phyloP scores from a whole-genome alignment of 352 stramenopile genomes.

The Phytophthora ohioensis region DNA sequence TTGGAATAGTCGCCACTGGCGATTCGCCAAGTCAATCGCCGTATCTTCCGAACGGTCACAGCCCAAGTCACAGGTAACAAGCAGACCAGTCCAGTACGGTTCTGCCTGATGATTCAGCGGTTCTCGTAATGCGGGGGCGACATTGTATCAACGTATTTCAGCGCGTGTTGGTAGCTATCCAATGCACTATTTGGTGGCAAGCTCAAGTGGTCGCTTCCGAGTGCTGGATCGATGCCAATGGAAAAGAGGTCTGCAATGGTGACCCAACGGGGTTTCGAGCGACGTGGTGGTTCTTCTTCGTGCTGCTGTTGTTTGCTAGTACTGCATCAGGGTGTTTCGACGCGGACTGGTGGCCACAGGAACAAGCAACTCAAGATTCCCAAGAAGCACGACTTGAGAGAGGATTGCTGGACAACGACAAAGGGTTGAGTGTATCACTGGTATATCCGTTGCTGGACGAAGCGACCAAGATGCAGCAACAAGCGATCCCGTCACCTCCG shows the following conservation, averaged over 20 bases:
- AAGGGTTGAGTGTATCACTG: conserved; percentile 20
- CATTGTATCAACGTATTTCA: neutral
- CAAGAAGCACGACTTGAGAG: conserved; percentile 18
- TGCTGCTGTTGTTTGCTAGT: conserved; percentile 51
- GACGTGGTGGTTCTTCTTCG: conserved; percentile 80
- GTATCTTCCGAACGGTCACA: conserved; percentile 1
- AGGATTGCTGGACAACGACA: conserved; percentile 11
- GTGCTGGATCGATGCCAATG: conserved; percentile 68
- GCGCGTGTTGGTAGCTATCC: conserved; percentile 3
- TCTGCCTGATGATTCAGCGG: no score
- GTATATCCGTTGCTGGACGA: conserved; percentile 37
- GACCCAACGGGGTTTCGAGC: conserved; percentile 57
- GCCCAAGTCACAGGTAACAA: neutral
- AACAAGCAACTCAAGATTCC: conserved; percentile 17
- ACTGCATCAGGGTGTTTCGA: conserved; percentile 49
- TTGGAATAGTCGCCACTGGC: no score
- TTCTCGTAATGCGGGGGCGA: conserved; percentile 9
- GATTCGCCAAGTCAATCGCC: no score
- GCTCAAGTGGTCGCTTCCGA: conserved; percentile 40
- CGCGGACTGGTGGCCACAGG: conserved; percentile 32
- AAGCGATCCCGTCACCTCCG: conserved; percentile 12
- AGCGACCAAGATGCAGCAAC: conserved; percentile 8
- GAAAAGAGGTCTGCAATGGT: conserved; percentile 60
- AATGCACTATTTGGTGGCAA: conserved; percentile 20
- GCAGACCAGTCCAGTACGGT: no score